Evolutionary conservation across 129 eudicot genomes (phyloP), one percentile per base, ranked within the genome.

Genomic region (Helichrysum umbraculigerum): DNA sequence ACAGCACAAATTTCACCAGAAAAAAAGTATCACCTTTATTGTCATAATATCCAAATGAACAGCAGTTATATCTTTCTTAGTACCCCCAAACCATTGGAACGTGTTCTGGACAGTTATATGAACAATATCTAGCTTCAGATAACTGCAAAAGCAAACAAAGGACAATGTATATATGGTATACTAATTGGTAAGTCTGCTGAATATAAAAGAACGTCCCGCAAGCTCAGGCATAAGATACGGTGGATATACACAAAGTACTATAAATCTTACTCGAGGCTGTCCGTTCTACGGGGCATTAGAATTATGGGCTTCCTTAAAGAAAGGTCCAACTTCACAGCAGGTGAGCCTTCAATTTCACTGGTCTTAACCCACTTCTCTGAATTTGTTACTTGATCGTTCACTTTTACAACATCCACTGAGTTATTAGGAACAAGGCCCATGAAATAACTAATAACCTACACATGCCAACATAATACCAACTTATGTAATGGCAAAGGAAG

Each of bases 281-380:
- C 83, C 2, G 99, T 94, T 78, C 86, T 86, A 34, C 94, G 86
- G 75, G 99, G 99, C 99, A 94, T 94, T 68, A 94, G 68, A 74
- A 94, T 94, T 75, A 94, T 89, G 41, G 99, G 99, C 81, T 87
- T 91, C 59, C 84, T 86, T 77, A 94, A 88, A 14, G 99, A 94
- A 75, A 94, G 87, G 80, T 91, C 96, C 83, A 94, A 80, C 89
- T 91, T 94, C n/a, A 94, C 74, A 74, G 99, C 99, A 81, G 99
- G 99, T 67, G 96, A 89, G 79, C 99, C 99, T 88, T 94, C 99
- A 75, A 94, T 76, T 81, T 94, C 96, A 83, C 96, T 94, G 68
- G 79, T 81, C 60, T 91, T 88, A 74, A 88, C 87, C 91, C 91
- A 89, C 86, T 86, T 91, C 78, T 94, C 97, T 15, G 96, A 76